phyloP scores from a whole-genome alignment of 345 rosid species.

The Eucalyptus fibrosa region DNA sequence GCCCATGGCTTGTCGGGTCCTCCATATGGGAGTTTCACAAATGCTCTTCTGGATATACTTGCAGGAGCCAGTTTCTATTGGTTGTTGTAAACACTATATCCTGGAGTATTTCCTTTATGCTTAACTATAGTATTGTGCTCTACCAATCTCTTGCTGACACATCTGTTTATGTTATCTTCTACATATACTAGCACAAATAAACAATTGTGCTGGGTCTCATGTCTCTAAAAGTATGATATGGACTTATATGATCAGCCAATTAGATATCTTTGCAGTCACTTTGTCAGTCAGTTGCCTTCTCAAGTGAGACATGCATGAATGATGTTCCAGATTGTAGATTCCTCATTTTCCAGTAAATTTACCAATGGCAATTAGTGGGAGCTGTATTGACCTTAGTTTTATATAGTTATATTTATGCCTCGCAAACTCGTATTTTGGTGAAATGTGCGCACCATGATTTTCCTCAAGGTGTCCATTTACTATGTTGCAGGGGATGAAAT shows the following conservation, averaged over 20 bases:
- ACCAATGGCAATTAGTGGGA: not conserved
- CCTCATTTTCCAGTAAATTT: not conserved
- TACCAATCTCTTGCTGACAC: not conserved
- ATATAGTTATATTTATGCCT: not conserved
- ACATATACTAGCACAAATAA: not conserved
- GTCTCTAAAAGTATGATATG: not conserved
- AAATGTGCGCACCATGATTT: not conserved
- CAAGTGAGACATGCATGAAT: not conserved
- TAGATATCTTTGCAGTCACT: not conserved
- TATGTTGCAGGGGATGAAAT: conserved; percentile 54
- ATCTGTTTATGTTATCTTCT: not conserved
- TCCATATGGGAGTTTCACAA: not conserved
- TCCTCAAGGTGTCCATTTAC: not conserved
- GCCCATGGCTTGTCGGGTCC: not conserved
- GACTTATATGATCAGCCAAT: not conserved
- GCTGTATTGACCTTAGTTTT: not conserved
- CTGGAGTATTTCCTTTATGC: not conserved
- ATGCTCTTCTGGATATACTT: not conserved
- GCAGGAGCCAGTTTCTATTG: not conserved
- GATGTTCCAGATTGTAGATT: not conserved
- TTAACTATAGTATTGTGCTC: not conserved
- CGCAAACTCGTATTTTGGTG: not conserved
- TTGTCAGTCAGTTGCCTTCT: not conserved
- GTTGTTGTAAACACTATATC: not conserved
- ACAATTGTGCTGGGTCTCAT: not conserved